Evolutionary conservation across 139 green algal genomes (phyloP).

Genomic region (Zygnema cylindricum): DNA sequence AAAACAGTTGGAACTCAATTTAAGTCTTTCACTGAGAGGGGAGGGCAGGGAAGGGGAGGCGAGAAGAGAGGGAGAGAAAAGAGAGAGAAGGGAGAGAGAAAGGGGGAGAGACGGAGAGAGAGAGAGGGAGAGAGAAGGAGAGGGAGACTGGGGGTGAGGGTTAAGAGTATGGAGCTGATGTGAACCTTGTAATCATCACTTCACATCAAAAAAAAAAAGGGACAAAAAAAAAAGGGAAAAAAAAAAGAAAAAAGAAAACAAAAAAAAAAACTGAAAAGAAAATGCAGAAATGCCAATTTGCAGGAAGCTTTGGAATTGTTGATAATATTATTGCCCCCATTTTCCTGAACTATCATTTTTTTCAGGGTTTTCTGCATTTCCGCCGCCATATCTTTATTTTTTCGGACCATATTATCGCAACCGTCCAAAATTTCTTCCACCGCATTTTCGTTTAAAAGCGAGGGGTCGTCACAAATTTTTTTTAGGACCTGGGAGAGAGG

Average conservation of each 20-base stretch:
- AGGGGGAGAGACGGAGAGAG: background rate
- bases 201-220: background rate
- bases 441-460: constrained; percentile 77
- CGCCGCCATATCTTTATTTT: background rate
- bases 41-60: background rate
- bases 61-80: background rate
- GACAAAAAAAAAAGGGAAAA: background rate
- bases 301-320: background rate
- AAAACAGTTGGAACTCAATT: background rate
- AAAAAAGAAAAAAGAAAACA: too few relatives aligned
- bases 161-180: background rate
- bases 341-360: background rate
- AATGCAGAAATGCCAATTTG: constrained; percentile 13
- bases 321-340: background rate
- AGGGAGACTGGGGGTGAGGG: background rate
- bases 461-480: constrained; percentile 91
- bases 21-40: background rate
- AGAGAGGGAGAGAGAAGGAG: background rate
- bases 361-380: background rate
- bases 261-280: too few relatives aligned
- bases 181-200: background rate
- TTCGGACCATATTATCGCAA: constrained; percentile 12
- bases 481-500: constrained; percentile 59
- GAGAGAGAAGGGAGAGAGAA: background rate
- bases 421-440: constrained; percentile 53